Evolutionary conservation across 441 rosid species (phyloP).

Genomic region (Jatropha multifida): DNA sequence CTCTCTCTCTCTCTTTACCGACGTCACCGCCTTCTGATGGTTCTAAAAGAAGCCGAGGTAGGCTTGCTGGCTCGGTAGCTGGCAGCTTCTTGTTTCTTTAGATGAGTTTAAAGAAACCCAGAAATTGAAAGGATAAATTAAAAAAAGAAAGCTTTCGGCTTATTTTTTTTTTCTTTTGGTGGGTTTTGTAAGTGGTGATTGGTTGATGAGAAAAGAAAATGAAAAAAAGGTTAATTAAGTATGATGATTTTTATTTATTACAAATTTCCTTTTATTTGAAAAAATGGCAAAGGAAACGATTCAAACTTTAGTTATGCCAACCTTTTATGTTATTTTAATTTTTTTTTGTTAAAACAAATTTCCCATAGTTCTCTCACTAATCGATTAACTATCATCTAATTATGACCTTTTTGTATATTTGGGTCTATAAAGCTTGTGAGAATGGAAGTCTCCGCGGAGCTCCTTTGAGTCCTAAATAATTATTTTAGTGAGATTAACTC

Average conservation of each 20-base stretch:
- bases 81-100: slow-evolving; percentile 54
- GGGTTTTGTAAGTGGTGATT: slow-evolving; percentile 16
- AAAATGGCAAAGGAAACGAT: not conserved
- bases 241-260: not conserved
- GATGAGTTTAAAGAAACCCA: slow-evolving; percentile 33
- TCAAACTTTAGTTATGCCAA: slow-evolving; percentile 1
- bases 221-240: not conserved
- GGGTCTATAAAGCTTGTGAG: no score
- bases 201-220: slow-evolving; percentile 30
- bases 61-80: slow-evolving; percentile 43
- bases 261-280: not conserved
- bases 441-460: no score
- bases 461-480: no score
- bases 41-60: slow-evolving; percentile 37
- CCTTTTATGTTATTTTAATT: no score
- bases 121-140: not conserved
- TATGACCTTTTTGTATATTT: not conserved
- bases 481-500: no score
- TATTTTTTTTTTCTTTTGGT: not conserved
- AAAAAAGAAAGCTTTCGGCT: no score
- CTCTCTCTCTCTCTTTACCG: slow-evolving; percentile 34
- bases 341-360: not conserved
- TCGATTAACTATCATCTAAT: not conserved
- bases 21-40: slow-evolving; percentile 5
- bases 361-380: slow-evolving; percentile 12